Evolutionary conservation across 2,329 filamentous ascomycete genomes (phyloP), one percentile per base, ranked within the genome.

Genomic region (Thermomyces lanuginosus): DNA sequence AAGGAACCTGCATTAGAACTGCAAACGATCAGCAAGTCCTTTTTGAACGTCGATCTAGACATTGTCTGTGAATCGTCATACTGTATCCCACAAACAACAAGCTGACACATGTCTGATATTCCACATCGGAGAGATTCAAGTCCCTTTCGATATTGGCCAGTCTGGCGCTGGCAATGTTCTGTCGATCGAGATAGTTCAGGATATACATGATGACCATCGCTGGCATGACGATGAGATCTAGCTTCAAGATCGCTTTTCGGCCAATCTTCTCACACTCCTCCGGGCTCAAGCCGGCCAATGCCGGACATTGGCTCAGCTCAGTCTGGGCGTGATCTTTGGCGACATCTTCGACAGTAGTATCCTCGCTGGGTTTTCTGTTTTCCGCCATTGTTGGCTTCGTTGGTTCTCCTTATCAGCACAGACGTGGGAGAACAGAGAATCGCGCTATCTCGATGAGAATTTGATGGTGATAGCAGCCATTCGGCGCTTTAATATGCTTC

Each of bases 1-100:
- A 33, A 19, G 31, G 31, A n/a, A 33, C 14, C 8, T 33, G 31
- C 28, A 30, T 31, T 10, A 22, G 18, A 8, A 33, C 29, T 31
- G 11, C 3, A 16, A 9, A 10, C 9, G 7, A 7, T 21, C 14
- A 21, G 18, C 21, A 20, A 8, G 10, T 10, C 7, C 8, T 7
- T 20, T 20, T 8, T 7, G 7, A 20, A 8, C 10, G 10, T n/a
- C 16, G 9, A 16, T 5, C 21, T 6, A 15, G 8, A 19, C 1
- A 15, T 8, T 6, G n/a, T 9, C 11, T 6, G 5, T 20, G 9
- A 7, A 11, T 8, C 5, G 2, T 26, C 29, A 4, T 16, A 31
- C 29, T 31, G 22, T 31, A 31, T 17, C 29, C 29, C 4, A 18
- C 29, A 22, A 31, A 31, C 10, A 31, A 13, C 16, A 31, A 15